Percentiles rank a stretch among this genome's conserved stretches.
phyloP scores from a whole-genome alignment of 495 filamentous ascomycete genomes.

The Hyaloscypha bicolor region DNA sequence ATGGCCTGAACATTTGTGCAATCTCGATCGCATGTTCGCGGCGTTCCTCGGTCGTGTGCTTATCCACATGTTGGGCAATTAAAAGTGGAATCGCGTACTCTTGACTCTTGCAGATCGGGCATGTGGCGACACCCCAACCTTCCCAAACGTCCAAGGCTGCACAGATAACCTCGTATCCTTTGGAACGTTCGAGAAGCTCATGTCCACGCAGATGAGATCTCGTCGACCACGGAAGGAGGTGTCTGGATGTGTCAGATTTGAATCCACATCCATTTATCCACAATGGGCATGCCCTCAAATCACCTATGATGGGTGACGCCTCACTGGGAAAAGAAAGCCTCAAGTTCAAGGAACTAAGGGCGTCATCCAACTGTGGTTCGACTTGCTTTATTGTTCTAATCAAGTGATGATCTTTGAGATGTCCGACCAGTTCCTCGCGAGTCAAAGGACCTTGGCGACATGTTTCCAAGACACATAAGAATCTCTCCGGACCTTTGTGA shows the following conservation, averaged over 20 bases:
- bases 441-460: slow-evolving; percentile 6
- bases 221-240: no score
- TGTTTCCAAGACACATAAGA: slow-evolving; percentile 6
- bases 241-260: no score
- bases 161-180: slow-evolving; percentile 2
- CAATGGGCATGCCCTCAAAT: background rate
- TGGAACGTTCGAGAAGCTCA: slow-evolving; percentile 1
- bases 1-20: slow-evolving; percentile 10
- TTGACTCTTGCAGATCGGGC: background rate
- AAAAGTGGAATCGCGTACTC: no score
- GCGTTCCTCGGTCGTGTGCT: background rate
- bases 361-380: background rate
- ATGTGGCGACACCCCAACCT: background rate
- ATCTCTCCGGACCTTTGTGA: slow-evolving; percentile 4
- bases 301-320: background rate
- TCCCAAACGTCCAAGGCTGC: background rate
- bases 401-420: background rate
- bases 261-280: background rate
- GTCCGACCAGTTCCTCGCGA: background rate
- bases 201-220: background rate
- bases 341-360: background rate
- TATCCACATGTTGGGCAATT: background rate
- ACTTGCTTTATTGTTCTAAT: background rate
- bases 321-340: background rate
- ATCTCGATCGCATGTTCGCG: background rate